These are phyloP conservation scores for Schizopora paradoxa DNA, from an alignment of 1,284 basidiomycete genomes.

Conservation along the genomic window DNA sequence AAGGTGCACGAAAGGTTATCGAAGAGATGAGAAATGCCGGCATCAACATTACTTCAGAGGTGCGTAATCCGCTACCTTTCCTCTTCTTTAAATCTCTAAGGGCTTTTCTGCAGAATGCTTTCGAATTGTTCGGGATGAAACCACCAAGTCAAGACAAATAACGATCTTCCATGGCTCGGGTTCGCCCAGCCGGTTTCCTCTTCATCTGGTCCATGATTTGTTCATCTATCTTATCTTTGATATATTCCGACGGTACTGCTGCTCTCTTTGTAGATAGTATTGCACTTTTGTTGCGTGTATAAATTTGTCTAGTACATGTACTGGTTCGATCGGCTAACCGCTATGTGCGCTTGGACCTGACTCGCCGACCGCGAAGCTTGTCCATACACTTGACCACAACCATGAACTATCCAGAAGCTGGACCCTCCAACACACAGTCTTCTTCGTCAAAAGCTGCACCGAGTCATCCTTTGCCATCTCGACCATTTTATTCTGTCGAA, in stretches of 20 bases:
- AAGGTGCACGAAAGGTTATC: conserved; percentile 40
- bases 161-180: no score
- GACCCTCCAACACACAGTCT: conserved; percentile 10
- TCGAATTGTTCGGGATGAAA: conserved; percentile 12
- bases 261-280: neutral
- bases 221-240: neutral
- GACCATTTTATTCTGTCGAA: conserved; percentile 75
- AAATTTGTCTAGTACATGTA: neutral
- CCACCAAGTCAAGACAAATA: conserved; percentile 4
- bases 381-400: neutral
- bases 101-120: conserved; percentile 9
- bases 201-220: conserved; percentile 24
- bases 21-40: conserved; percentile 56
- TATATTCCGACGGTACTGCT: neutral
- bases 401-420: conserved; percentile 8
- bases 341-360: neutral
- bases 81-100: neutral
- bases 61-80: conserved; percentile 20
- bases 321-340: neutral
- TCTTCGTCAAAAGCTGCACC: conserved; percentile 28
- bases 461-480: conserved; percentile 49
- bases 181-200: no score
- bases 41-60: conserved; percentile 44
- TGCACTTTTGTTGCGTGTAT: neutral
- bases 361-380: conserved; percentile 8